These are phyloP conservation scores for Dentipellis sp. DNA, from an alignment of 768 basidiomycete genomes.

Conservation along the genomic window DNA sequence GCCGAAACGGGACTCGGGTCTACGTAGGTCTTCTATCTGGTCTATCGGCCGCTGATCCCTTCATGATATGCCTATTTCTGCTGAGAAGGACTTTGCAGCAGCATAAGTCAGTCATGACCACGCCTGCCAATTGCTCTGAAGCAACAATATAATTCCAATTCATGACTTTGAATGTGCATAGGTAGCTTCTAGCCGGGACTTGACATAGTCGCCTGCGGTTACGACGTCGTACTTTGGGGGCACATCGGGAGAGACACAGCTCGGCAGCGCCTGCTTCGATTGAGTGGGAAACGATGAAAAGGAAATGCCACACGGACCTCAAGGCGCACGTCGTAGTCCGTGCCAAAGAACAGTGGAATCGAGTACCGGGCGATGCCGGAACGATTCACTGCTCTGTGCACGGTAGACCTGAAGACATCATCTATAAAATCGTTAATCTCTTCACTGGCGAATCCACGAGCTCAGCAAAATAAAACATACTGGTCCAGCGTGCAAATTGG, in stretches of 20 bases:
- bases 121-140: no score
- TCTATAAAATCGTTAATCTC: background rate
- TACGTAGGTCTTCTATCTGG: no score
- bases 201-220: conserved; percentile 82
- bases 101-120: no score
- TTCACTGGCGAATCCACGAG: background rate
- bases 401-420: conserved; percentile 53
- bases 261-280: conserved; percentile 21
- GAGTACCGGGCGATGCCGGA: conserved; percentile 68
- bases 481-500: conserved; percentile 58
- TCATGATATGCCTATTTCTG: no score
- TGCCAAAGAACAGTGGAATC: conserved; percentile 84
- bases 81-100: no score
- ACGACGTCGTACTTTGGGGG: conserved; percentile 70
- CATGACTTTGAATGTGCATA: conserved; percentile 36
- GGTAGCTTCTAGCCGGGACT: conserved; percentile 62
- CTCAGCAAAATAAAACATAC: conserved; percentile 23
- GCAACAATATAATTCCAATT: no score
- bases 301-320: conserved; percentile 35
- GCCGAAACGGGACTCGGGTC: no score
- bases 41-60: no score
- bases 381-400: conserved; percentile 67
- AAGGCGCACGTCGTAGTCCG: conserved; percentile 71
- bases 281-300: background rate
- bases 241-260: conserved; percentile 34